Percentiles rank a stretch among this genome's conserved stretches.
phyloP scores from a whole-genome alignment of 2,329 filamentous ascomycete genomes.

The Akanthomyces lecanii region DNA sequence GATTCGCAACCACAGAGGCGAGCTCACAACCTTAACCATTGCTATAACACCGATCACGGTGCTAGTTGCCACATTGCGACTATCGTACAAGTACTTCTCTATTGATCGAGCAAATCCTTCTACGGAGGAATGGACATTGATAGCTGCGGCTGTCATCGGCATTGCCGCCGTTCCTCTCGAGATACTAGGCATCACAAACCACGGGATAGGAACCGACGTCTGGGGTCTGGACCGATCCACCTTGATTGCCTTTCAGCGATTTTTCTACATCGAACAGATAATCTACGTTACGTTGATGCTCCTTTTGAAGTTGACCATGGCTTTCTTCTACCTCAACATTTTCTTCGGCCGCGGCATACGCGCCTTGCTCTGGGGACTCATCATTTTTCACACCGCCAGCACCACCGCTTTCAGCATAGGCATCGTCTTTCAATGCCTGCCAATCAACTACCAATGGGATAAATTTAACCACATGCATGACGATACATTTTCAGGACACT shows the following conservation, averaged over 20 bases:
- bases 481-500: constrained; percentile 37
- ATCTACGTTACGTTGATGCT: constrained; percentile 40
- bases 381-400: constrained; percentile 31
- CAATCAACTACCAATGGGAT: constrained; percentile 45
- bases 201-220: constrained; percentile 42
- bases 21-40: constrained; percentile 5
- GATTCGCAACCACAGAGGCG: neutral
- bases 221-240: constrained; percentile 38
- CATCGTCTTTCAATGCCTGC: constrained; percentile 43
- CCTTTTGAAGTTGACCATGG: constrained; percentile 43
- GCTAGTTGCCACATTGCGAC: constrained; percentile 34
- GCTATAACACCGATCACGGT: constrained; percentile 18
- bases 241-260: constrained; percentile 37
- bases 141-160: constrained; percentile 26
- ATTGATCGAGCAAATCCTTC: constrained; percentile 26
- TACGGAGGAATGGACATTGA: constrained; percentile 34
- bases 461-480: constrained; percentile 36
- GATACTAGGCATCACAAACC: constrained; percentile 25
- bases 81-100: constrained; percentile 34
- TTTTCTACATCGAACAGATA: constrained; percentile 35
- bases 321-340: constrained; percentile 48
- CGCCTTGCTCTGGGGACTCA: constrained; percentile 34
- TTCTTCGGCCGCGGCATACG: constrained; percentile 37
- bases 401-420: constrained; percentile 34
- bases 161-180: constrained; percentile 29